phyloP scores from a whole-genome alignment of 1,139 yeast species.

The Nakaseomyces bracarensis region DNA sequence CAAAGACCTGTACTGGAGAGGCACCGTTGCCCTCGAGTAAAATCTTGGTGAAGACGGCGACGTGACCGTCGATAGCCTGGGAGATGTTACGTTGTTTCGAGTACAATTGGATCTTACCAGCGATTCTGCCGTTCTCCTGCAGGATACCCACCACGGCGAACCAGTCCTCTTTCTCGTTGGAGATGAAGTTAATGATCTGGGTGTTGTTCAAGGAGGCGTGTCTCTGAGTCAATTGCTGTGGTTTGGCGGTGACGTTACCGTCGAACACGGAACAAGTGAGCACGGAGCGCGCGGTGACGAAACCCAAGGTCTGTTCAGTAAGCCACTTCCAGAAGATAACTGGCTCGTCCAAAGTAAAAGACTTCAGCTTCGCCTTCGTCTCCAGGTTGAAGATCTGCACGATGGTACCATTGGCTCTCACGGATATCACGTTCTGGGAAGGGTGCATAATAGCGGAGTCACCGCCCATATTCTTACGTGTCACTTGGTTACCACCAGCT shows the following conservation, averaged over 20 bases:
- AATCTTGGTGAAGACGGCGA: constrained; percentile 76
- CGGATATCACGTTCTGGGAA: constrained; percentile 72
- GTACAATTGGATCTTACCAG: constrained; percentile 91
- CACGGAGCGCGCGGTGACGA: constrained; percentile 69
- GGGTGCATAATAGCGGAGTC: constrained; percentile 98
- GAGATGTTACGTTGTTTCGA: constrained; percentile 84
- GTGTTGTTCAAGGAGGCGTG: constrained; percentile 72
- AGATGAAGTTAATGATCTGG: constrained; percentile 85
- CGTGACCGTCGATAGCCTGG: constrained; percentile 97
- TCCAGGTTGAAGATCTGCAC: constrained; percentile 88
- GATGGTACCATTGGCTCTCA: constrained; percentile 94
- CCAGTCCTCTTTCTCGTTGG: constrained; percentile 81
- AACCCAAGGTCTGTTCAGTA: constrained; percentile 61
- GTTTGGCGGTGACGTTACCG: constrained; percentile 66
- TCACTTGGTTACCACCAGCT: constrained; percentile 62
- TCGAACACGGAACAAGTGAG: constrained; percentile 81
- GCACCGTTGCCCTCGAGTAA: constrained; percentile 60
- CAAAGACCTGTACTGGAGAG: constrained; percentile 72
- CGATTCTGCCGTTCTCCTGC: constrained; percentile 90
- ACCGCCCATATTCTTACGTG: constrained; percentile 91
- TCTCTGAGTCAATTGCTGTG: constrained; percentile 71
- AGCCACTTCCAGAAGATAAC: constrained; percentile 97
- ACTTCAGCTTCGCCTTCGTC: constrained; percentile 80
- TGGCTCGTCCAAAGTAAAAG: constrained; percentile 79
- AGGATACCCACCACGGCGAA: constrained; percentile 92